phyloP scores from a whole-genome alignment of 257 asterid genomes.

The Forsythia viridissima region DNA sequence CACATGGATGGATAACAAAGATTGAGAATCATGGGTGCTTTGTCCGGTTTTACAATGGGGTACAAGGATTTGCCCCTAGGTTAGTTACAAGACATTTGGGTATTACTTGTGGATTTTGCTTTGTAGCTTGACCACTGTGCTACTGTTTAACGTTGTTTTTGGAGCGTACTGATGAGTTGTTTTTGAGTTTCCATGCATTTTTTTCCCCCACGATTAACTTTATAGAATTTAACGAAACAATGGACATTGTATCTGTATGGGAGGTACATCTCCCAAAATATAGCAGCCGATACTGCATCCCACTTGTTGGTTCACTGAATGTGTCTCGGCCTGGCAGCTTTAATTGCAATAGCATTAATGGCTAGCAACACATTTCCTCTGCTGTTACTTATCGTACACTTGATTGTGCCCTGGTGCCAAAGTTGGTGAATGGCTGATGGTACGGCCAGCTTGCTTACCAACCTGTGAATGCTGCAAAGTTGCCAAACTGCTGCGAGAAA shows the following conservation, averaged over 20 bases:
- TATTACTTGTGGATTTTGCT: background rate
- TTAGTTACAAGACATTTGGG: constrained; percentile 27
- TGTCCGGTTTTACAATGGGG: constrained; percentile 96
- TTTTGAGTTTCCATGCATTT: background rate
- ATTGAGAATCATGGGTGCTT: constrained; percentile 95
- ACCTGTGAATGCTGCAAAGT: background rate
- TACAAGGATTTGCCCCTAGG: constrained; percentile 96
- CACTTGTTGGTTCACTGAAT: no score
- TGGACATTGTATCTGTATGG: background rate
- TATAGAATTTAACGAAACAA: background rate
- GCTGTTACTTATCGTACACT: background rate
- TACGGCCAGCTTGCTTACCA: background rate
- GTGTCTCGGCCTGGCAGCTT: no score
- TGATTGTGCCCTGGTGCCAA: background rate
- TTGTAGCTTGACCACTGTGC: background rate
- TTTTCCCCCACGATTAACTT: background rate
- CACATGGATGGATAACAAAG: constrained; percentile 98
- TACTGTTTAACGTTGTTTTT: constrained; percentile 10
- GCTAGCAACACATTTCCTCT: background rate
- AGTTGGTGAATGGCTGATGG: background rate
- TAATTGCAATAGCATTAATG: background rate
- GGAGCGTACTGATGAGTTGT: constrained; percentile 4
- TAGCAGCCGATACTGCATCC: no score
- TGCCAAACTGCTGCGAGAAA: background rate
- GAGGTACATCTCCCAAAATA: background rate